Percentiles rank a stretch among this genome's conserved stretches.
phyloP scores from a whole-genome alignment of 768 basidiomycete species.

The Trametes cubensis region DNA sequence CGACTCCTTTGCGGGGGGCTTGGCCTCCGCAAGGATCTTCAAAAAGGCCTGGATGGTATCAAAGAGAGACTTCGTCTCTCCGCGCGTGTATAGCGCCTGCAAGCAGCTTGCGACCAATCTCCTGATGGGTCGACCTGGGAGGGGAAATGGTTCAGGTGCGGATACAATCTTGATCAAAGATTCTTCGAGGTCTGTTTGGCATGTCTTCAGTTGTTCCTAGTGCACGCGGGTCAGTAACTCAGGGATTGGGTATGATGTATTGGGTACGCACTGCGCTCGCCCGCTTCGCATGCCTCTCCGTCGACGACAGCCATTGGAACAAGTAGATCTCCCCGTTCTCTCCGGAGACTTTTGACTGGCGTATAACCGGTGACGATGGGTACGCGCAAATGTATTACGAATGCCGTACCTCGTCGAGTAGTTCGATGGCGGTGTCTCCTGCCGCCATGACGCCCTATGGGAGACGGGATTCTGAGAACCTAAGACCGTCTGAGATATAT shows the following conservation, averaged over 20 bases:
- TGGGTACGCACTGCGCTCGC: conserved; percentile 52
- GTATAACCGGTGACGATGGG: background rate
- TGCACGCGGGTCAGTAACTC: background rate
- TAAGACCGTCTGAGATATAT: background rate
- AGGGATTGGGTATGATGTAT: background rate
- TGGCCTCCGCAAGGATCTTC: conserved; percentile 73
- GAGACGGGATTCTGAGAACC: background rate
- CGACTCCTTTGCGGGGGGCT: conserved; percentile 61
- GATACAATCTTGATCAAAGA: conserved; percentile 69
- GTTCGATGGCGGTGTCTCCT: conserved; percentile 16
- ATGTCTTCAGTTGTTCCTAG: conserved; percentile 68
- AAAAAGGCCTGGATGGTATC: conserved; percentile 82
- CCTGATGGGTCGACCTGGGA: conserved; percentile 85
- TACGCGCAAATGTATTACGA: background rate
- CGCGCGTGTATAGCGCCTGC: conserved; percentile 69
- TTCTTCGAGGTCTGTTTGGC: conserved; percentile 64
- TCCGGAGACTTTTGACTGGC: conserved; percentile 64
- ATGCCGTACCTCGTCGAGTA: conserved; percentile 16
- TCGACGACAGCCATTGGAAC: conserved; percentile 78
- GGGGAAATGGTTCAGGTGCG: conserved; percentile 66
- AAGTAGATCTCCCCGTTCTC: conserved; percentile 84
- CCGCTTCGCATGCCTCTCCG: conserved; percentile 58
- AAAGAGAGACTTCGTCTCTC: conserved; percentile 83
- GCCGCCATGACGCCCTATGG: conserved; percentile 10
- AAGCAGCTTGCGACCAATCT: conserved; percentile 80